Percentiles rank a stretch among this genome's conserved stretches.
Evolutionary conservation across 495 filamentous ascomycete genomes (phyloP).

Genomic region (Podospora australis): DNA sequence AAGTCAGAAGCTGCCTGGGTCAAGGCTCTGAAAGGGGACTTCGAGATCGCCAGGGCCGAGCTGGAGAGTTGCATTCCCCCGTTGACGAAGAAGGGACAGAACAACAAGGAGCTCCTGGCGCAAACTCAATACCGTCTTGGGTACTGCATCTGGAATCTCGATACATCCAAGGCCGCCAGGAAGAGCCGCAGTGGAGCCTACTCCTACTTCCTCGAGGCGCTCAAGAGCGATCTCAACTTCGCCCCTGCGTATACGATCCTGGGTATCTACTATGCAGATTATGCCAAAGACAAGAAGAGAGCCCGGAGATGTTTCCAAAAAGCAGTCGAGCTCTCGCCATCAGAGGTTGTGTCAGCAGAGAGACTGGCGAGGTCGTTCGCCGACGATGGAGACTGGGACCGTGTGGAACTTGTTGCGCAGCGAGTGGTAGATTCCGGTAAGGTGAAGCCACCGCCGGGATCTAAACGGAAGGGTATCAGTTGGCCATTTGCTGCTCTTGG

Average conservation of each 20-base stretch:
- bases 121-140: conserved; percentile 86
- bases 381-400: conserved; percentile 87
- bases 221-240: conserved; percentile 82
- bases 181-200: conserved; percentile 72
- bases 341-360: conserved; percentile 83
- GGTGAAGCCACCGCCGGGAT: conserved; percentile 79
- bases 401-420: conserved; percentile 86
- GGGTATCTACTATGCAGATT: conserved; percentile 92
- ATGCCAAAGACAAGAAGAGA: conserved; percentile 74
- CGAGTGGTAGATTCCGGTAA: conserved; percentile 90
- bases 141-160: conserved; percentile 78
- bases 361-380: conserved; percentile 79
- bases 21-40: conserved; percentile 73
- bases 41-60: conserved; percentile 53
- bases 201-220: conserved; percentile 69
- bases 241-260: conserved; percentile 90
- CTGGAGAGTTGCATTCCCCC: conserved; percentile 62
- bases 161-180: conserved; percentile 61
- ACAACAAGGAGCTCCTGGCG: conserved; percentile 65
- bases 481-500: conserved; percentile 97
- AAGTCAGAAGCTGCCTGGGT: conserved; percentile 84
- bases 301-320: conserved; percentile 92
- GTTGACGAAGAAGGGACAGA: conserved; percentile 38
- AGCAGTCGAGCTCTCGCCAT: conserved; percentile 85
- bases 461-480: conserved; percentile 81